These are phyloP conservation scores for Pezicula radicicola DNA, from an alignment of 2,329 filamentous ascomycete genomes.

Conservation along the genomic window DNA sequence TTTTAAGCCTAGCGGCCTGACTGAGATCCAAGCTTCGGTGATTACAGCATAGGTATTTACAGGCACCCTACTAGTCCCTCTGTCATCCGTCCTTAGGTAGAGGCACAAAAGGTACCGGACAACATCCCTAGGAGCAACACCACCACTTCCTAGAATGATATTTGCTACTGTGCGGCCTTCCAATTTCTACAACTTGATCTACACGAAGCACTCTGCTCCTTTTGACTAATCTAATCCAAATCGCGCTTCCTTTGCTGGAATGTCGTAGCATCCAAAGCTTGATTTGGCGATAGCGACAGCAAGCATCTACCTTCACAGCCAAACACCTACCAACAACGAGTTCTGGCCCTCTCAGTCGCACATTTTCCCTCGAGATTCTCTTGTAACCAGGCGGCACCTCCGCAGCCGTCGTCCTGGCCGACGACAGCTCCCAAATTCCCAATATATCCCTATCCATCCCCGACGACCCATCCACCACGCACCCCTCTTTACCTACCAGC, in stretches of 20 bases:
- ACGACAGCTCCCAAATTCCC: conserved; percentile 55
- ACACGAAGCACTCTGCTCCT: background rate
- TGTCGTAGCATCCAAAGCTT: background rate
- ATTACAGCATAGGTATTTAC: too few species aligned
- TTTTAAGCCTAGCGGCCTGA: too few species aligned
- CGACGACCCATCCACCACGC: conserved; percentile 61
- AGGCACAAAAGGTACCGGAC: too few species aligned
- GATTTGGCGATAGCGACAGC: conserved; percentile 8
- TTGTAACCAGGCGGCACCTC: conserved; percentile 38
- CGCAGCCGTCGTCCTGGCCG: conserved; percentile 69
- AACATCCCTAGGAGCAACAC: too few species aligned
- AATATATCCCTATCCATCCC: conserved; percentile 59
- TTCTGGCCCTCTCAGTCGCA: conserved; percentile 8
- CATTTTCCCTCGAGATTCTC: conserved; percentile 7
- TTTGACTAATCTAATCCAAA: background rate
- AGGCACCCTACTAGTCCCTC: too few species aligned
- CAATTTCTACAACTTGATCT: too few species aligned
- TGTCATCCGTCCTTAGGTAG: too few species aligned
- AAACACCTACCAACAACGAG: conserved; percentile 3
- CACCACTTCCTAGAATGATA: too few species aligned
- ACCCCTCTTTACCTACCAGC: conserved; percentile 46
- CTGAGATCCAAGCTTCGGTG: too few species aligned
- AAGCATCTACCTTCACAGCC: conserved; percentile 1
- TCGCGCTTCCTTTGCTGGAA: background rate
- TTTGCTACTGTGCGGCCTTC: too few species aligned